These are phyloP conservation scores for Acephala macrosclerotiorum DNA, from an alignment of 2,329 filamentous ascomycete genomes.

Conservation along the genomic window DNA sequence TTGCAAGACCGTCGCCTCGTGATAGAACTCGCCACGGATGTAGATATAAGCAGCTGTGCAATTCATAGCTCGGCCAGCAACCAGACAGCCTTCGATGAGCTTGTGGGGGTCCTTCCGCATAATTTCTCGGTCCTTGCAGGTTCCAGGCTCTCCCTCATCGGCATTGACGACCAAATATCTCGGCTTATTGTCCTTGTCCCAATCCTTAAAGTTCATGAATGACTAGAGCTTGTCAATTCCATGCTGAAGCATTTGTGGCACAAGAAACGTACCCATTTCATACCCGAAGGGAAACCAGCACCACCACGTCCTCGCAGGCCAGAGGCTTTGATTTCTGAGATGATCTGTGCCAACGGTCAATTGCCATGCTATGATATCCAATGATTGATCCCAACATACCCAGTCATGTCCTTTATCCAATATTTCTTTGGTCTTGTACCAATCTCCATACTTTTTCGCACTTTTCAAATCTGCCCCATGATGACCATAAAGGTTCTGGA, in stretches of 20 bases:
- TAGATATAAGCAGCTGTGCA: conserved; percentile 99
- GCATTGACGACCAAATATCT: conserved; percentile 98
- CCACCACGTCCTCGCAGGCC: conserved; percentile 95
- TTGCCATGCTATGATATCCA: conserved; percentile 4
- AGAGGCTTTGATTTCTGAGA: conserved; percentile 95
- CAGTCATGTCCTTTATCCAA: conserved; percentile 96
- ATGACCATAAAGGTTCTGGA: conserved; percentile 97
- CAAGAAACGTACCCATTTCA: conserved; percentile 87
- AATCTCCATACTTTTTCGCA: conserved; percentile 98
- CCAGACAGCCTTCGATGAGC: conserved; percentile 94
- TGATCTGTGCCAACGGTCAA: conserved; percentile 67
- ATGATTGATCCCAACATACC: conserved; percentile 51
- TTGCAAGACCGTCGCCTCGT: conserved; percentile 93
- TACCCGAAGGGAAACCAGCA: conserved; percentile 94
- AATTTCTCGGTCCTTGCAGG: conserved; percentile 99
- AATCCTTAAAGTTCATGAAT: conserved; percentile 99
- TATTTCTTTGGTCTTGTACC: conserved; percentile 99
- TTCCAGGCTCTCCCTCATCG: conserved; percentile 97
- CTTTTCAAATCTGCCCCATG: conserved; percentile 90
- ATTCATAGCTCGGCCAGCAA: conserved; percentile 98
- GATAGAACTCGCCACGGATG: conserved; percentile 97
- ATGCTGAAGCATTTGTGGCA: conserved; percentile 1
- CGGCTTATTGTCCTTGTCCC: conserved; percentile 97
- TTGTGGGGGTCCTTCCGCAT: conserved; percentile 99
- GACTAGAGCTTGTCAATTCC: conserved; percentile 63